These are phyloP conservation scores for Rosa lucieae DNA, from an alignment of 306 rosid species.

Conservation along the genomic window DNA sequence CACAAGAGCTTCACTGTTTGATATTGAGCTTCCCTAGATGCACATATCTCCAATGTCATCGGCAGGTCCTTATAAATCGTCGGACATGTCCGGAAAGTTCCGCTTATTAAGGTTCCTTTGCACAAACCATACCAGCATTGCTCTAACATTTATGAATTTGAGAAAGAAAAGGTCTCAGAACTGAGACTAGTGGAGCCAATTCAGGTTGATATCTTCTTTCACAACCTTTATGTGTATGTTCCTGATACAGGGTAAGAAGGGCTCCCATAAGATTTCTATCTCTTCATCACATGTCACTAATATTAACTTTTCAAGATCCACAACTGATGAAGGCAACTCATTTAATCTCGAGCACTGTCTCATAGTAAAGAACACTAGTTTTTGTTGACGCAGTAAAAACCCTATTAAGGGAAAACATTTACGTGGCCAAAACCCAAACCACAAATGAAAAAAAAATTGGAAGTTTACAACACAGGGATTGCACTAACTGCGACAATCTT, in stretches of 20 bases:
- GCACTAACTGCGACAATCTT: too few relatives aligned
- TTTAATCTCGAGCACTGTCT: conserved; percentile 41
- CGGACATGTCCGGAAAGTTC: too few relatives aligned
- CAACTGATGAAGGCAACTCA: conserved; percentile 42
- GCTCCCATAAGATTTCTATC: conserved; percentile 31
- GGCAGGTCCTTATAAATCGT: conserved; percentile 18
- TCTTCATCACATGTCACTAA: conserved; percentile 60
- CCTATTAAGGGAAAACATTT: too few relatives aligned
- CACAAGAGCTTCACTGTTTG: conserved; percentile 26
- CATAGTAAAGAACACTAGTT: neutral
- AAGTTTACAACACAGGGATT: too few relatives aligned
- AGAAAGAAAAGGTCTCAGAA: neutral
- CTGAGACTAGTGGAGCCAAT: conserved; percentile 33
- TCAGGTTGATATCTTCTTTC: conserved; percentile 36
- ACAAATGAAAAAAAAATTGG: too few relatives aligned
- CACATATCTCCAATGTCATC: conserved; percentile 37
- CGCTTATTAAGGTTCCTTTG: too few relatives aligned
- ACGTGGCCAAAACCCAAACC: too few relatives aligned
- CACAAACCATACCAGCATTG: too few relatives aligned
- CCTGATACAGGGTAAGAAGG: conserved; percentile 6
- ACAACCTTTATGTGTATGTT: conserved; percentile 8
- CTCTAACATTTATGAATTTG: too few relatives aligned
- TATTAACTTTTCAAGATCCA: conserved; percentile 33
- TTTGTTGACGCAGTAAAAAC: too few relatives aligned
- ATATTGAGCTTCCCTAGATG: conserved; percentile 32